phyloP scores from a whole-genome alignment of 345 rosid genomes.

The Abelmoschus esculentus region DNA sequence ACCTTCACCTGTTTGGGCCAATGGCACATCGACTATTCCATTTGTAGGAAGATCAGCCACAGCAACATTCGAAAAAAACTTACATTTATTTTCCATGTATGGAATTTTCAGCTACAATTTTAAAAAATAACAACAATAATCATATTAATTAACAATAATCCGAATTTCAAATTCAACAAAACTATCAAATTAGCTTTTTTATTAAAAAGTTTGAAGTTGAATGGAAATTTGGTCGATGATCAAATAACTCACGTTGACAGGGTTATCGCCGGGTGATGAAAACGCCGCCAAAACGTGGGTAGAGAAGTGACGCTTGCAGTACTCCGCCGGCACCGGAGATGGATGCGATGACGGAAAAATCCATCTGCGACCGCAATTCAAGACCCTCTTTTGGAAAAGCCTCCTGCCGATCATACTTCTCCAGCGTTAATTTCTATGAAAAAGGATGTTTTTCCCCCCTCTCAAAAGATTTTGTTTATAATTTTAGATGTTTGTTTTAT shows the following conservation, averaged over 20 bases:
- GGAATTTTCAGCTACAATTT: slow-evolving; percentile 22
- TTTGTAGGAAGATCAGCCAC: slow-evolving; percentile 27
- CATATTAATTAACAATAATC: background rate
- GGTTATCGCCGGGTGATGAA: background rate
- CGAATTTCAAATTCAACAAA: background rate
- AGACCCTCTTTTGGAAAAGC: background rate
- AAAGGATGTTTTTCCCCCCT: background rate
- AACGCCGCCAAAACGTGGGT: slow-evolving; percentile 13
- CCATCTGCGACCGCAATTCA: slow-evolving; percentile 15
- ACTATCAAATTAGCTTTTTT: background rate
- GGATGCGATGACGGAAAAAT: slow-evolving; percentile 11
- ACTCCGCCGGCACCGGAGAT: background rate
- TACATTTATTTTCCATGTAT: slow-evolving; percentile 24
- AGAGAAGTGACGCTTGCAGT: background rate
- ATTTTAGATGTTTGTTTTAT: background rate
- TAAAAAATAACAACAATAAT: background rate
- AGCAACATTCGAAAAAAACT: slow-evolving; percentile 43
- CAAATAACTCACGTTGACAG: slow-evolving; percentile 26
- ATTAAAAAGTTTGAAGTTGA: background rate
- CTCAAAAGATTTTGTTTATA: background rate
- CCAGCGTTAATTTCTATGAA: background rate
- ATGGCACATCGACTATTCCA: slow-evolving; percentile 63
- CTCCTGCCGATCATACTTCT: background rate
- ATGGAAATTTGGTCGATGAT: background rate
- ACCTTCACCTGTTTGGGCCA: slow-evolving; percentile 98